Conservation (phyloP, 768 basidiomycete genomes). For the Lactarius vividus region DNA sequence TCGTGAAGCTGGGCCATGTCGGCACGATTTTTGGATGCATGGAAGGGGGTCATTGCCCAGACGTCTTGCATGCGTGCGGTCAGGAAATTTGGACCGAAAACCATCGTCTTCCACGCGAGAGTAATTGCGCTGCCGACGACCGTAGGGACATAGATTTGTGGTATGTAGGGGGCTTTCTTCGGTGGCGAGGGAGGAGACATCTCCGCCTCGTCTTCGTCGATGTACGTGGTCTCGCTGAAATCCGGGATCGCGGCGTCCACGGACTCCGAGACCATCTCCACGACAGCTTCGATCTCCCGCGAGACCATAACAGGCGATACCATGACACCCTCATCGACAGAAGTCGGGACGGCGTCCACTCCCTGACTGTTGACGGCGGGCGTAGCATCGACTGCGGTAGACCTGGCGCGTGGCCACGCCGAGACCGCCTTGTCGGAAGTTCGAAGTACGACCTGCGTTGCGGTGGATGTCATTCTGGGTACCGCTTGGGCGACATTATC, state of each 20-base stretch:
- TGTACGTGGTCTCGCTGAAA: conserved; percentile 21
- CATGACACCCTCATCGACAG: conserved; percentile 36
- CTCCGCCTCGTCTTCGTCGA: conserved; percentile 18
- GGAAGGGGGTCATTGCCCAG: conserved; percentile 32
- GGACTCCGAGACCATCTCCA: conserved; percentile 13
- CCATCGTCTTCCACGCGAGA: conserved; percentile 35
- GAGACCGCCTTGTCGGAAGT: conserved; percentile 41
- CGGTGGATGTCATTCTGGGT: conserved; percentile 38
- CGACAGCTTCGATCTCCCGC: conserved; percentile 28
- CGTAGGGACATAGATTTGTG: conserved; percentile 32
- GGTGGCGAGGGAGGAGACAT: conserved; percentile 21
- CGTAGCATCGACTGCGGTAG: conserved; percentile 51
- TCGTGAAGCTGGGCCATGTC: conserved; percentile 16
- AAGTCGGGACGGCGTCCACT: conserved; percentile 45
- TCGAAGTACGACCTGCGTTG: conserved; percentile 40
- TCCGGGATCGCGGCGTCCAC: conserved; percentile 13
- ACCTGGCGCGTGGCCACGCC: conserved; percentile 39
- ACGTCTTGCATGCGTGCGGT: conserved; percentile 36
- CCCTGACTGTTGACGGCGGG: conserved; percentile 45
- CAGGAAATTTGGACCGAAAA: conserved; percentile 35
- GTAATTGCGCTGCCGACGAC: conserved; percentile 31
- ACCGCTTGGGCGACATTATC: conserved; percentile 43
- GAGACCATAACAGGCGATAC: conserved; percentile 31
- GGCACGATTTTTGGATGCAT: conserved; percentile 13
- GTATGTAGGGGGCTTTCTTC: conserved; percentile 26